Evolutionary conservation across 257 asterid species (phyloP).

Genomic region (Capsicum chinense): DNA sequence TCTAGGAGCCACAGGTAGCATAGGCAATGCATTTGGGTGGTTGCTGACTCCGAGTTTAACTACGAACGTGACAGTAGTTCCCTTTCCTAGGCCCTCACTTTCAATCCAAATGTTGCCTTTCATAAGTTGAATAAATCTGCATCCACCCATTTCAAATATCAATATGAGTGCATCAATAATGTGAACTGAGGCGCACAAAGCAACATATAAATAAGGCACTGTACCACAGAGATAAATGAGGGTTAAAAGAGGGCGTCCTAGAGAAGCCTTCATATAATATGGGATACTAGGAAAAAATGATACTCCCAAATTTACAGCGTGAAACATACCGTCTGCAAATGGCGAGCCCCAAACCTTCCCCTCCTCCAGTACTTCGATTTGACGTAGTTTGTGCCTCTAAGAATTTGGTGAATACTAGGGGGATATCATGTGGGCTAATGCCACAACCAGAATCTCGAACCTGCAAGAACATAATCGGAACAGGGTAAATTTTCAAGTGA

Average conservation of each 20-base stretch:
- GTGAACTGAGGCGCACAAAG: not conserved
- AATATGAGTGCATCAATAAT: not conserved
- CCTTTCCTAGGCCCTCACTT: slow-evolving; percentile 66
- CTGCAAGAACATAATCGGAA: slow-evolving; percentile 37
- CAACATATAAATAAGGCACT: not conserved
- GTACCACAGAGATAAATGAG: slow-evolving; percentile 10
- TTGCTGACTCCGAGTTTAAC: slow-evolving; percentile 51
- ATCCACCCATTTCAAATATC: slow-evolving; percentile 8
- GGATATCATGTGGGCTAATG: slow-evolving; percentile 57
- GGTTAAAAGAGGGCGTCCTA: not conserved
- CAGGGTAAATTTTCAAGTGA: not conserved
- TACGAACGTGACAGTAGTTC: slow-evolving; percentile 55
- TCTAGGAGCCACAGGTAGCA: slow-evolving; percentile 22
- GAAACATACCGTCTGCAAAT: slow-evolving; percentile 66
- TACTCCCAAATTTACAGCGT: not conserved
- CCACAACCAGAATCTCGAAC: slow-evolving; percentile 75
- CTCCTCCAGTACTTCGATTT: slow-evolving; percentile 41
- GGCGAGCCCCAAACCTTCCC: slow-evolving; percentile 74
- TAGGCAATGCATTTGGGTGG: slow-evolving; percentile 36
- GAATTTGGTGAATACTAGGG: slow-evolving; percentile 63
- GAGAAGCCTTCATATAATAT: not conserved
- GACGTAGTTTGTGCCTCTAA: slow-evolving; percentile 43
- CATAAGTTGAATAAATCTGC: slow-evolving; percentile 69
- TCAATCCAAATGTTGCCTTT: slow-evolving; percentile 71
- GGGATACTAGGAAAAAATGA: not conserved